Percentiles rank a stretch among this genome's conserved stretches.
phyloP scores from a whole-genome alignment of 2,329 filamentous ascomycete species.

The Talaromyces sp. region DNA sequence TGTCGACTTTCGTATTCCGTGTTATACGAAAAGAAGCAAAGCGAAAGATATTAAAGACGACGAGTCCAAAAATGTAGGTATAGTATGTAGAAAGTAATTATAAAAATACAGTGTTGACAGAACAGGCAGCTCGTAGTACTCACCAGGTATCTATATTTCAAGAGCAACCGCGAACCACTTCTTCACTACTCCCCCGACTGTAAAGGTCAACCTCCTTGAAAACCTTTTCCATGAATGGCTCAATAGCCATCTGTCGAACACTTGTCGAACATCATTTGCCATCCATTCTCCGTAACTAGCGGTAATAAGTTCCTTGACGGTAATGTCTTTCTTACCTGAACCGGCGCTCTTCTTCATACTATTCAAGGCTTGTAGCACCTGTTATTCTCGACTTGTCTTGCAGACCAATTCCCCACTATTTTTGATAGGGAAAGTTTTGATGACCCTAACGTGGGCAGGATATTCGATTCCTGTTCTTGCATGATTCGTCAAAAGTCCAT shows the following conservation, averaged over 20 bases:
- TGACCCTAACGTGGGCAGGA: slow-evolving; percentile 45
- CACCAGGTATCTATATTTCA: not conserved
- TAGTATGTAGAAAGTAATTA: not conserved
- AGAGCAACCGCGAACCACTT: slow-evolving; percentile 33
- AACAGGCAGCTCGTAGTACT: not conserved
- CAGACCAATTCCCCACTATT: slow-evolving; percentile 36
- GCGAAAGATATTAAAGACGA: no score
- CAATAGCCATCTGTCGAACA: slow-evolving; percentile 36
- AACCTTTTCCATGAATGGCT: slow-evolving; percentile 45
- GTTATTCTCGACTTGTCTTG: slow-evolving; percentile 42
- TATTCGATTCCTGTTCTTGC: slow-evolving; percentile 38
- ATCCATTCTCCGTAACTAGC: slow-evolving; percentile 40
- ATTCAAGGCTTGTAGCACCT: slow-evolving; percentile 36
- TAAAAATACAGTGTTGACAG: not conserved
- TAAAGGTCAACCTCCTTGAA: slow-evolving; percentile 45
- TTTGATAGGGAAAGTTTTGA: slow-evolving; percentile 38
- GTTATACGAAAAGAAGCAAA: no score
- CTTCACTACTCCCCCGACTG: slow-evolving; percentile 34
- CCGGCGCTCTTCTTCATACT: slow-evolving; percentile 9
- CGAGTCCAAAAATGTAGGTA: not conserved
- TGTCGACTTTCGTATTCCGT: no score
- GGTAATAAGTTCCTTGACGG: slow-evolving; percentile 43
- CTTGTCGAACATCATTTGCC: no score
- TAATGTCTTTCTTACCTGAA: slow-evolving; percentile 29
- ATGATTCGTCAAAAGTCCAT: slow-evolving; percentile 37